Percentiles rank a stretch among this genome's conserved stretches.
These are phyloP conservation scores for Penicillium hesseltinei DNA, from an alignment of 2,329 filamentous ascomycete genomes.

Conservation along the genomic window DNA sequence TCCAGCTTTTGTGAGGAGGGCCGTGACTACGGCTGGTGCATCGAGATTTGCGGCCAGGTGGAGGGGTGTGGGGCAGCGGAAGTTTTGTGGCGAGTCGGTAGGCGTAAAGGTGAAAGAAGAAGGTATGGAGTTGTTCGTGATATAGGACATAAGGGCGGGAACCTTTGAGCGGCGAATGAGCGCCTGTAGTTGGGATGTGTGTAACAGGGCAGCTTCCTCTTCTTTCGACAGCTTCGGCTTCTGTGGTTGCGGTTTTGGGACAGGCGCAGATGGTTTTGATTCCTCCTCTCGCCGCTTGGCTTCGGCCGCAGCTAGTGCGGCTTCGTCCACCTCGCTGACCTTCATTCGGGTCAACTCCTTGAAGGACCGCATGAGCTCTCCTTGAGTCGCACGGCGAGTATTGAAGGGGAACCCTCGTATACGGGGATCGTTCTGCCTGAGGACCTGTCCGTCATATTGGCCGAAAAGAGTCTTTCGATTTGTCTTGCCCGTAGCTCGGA, in stretches of 20 bases:
- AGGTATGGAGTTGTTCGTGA: slow-evolving; percentile 70
- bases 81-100: slow-evolving; percentile 61
- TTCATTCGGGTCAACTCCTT: slow-evolving; percentile 92
- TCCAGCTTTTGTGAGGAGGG: slow-evolving; percentile 70
- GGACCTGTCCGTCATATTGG: slow-evolving; percentile 82
- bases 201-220: slow-evolving; percentile 76
- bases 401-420: slow-evolving; percentile 89
- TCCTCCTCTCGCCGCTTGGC: slow-evolving; percentile 45
- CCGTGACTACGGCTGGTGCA: slow-evolving; percentile 70
- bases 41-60: slow-evolving; percentile 84
- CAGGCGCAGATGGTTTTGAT: slow-evolving; percentile 33
- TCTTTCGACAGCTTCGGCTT: slow-evolving; percentile 71
- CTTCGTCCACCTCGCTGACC: slow-evolving; percentile 72
- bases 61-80: slow-evolving; percentile 78
- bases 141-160: slow-evolving; percentile 79
- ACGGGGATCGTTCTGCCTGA: slow-evolving; percentile 74
- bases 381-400: slow-evolving; percentile 86
- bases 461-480: slow-evolving; percentile 87
- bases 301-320: slow-evolving; percentile 56
- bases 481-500: slow-evolving; percentile 81
- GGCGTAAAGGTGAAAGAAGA: slow-evolving; percentile 75
- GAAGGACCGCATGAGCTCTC: slow-evolving; percentile 90
- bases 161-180: slow-evolving; percentile 87
- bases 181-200: slow-evolving; percentile 85
- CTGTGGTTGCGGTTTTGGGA: slow-evolving; percentile 36